Evolutionary conservation across 208 protist genomes (phyloP), one percentile per base, ranked within the genome.

Genomic region (Acanthamoeba healyi): DNA sequence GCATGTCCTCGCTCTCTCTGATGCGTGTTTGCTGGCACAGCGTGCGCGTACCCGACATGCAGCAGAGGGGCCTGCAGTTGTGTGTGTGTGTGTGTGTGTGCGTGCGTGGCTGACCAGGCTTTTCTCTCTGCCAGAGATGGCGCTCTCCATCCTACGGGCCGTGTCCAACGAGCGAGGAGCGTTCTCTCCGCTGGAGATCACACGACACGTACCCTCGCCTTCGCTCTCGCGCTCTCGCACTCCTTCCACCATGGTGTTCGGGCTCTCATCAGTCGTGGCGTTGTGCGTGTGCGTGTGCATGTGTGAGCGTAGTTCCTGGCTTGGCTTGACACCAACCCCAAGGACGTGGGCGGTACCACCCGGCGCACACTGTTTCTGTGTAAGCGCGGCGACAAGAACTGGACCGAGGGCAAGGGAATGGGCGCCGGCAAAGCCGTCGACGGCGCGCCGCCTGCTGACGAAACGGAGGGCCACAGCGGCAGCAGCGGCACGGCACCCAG

Each of bases 301-400:
- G n/a, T n/a, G n/a, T n/a, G n/a, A 22, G 15, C 19, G 38, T 54
- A 90, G 82, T 90, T 61, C 54, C 32, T 61, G 82, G 54, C 51
- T 9, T 90, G 82, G 82, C 29, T 90, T 6, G 22, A n/a, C 54
- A 90, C 82, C 51, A 90, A 49, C 6, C 82, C 82, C 14, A 90
- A 90, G 54, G 82, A 90, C 22, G 56, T 90, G 46, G 82, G 82
- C 40, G 44, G 36, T 29, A 70, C 82, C 9, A 84, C 74, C 36
- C 36, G 74, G 4, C 74, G 74, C 44, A 84, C 74, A 2, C 74
- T 84, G 24, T 34, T 56, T 26, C 10, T 56, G 42, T 46, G 42
- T 42, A 42, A 12, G 65, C 65, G 32, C 2, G 61, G 61, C 2
- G 32, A 1, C 29, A 2, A 17, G 3, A 19, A 7, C 9, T 49